A percentile compares a stretch with the other conserved stretches of the same genome.
Evolutionary conservation across 768 basidiomycete species (phyloP).

Genomic region (Pisolithus marmoratus): DNA sequence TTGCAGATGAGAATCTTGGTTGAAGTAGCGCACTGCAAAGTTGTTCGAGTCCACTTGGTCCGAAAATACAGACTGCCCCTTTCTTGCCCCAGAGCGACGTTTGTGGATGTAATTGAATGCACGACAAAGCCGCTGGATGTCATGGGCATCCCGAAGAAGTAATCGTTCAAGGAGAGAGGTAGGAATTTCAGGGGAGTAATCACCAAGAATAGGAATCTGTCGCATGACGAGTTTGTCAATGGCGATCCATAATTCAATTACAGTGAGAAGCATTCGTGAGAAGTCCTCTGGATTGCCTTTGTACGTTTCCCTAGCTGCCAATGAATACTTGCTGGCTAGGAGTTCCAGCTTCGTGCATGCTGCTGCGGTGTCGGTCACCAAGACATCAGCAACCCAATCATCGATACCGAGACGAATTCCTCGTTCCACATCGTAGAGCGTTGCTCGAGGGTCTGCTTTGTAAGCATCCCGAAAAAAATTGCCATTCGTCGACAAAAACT

Average conservation of each 20-base stretch:
- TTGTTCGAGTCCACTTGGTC: conserved; percentile 5
- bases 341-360: conserved; percentile 17
- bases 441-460: conserved; percentile 8
- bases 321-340: conserved; percentile 24
- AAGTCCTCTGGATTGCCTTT: conserved; percentile 31
- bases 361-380: background rate
- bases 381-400: conserved; percentile 26
- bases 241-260: conserved; percentile 33
- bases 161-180: conserved; percentile 18
- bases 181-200: conserved; percentile 32
- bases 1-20: conserved; percentile 16
- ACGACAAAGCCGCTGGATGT: conserved; percentile 21
- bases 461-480: conserved; percentile 8
- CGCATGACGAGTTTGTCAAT: conserved; percentile 22
- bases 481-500: conserved; percentile 12
- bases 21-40: conserved; percentile 35
- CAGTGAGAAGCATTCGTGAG: conserved; percentile 39
- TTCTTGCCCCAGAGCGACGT: conserved; percentile 19
- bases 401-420: conserved; percentile 27
- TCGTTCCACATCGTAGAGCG: conserved; percentile 34
- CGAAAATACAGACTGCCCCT: conserved; percentile 31
- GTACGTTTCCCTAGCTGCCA: conserved; percentile 22
- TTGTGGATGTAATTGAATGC: conserved; percentile 27
- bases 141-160: conserved; percentile 22
- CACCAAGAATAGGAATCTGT: conserved; percentile 20